Evolutionary conservation across 2,329 filamentous ascomycete genomes (phyloP), one percentile per base, ranked within the genome.

Genomic region (Stagonosporopsis chrysanthemi): DNA sequence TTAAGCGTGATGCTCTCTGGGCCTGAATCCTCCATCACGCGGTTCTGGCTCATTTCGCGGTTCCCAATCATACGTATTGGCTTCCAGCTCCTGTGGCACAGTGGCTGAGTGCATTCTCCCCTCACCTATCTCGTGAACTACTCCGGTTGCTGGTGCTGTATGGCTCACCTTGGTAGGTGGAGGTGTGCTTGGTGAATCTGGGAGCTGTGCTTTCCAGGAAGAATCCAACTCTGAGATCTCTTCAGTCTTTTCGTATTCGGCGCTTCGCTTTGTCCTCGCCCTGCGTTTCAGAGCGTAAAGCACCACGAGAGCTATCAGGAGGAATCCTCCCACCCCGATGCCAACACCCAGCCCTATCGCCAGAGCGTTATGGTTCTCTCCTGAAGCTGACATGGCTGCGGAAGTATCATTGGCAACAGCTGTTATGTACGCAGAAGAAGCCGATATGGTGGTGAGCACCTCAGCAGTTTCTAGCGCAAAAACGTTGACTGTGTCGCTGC

Each of bases 281-380:
- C 22, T 56, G 2, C 48, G 54, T 33, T 52, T 52, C 9, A 56
- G 24, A 8, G 48, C 1, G 31, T 43, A 56, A 1, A 56, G 29
- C 9, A 58, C 28, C 9, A 55, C 59, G 17, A 64, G 55, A 11
- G 56, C 38, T 43, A 68, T 29, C 7, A 56, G 39, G 7, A 61
- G 41, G 14, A 62, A 33, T 12, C 59, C 63, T 28, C 62, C 65
- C 1, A 63, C 42, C 1, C 65, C 64, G 8, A 68, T 47, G 15
- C 65, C 65, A 2, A 67, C 64, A 11, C 65, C 65, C 1, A 67
- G 44, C 14, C 64, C 64, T 40, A 67, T 65, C 4, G 64, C 50
- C 19, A 62, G 23, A 19, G 47, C 40, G 49, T 56, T 58, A 11
- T 48, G 46, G n/a, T 45, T 11, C 6, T 51, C 33, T 22, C n/a